A percentile compares a stretch with the other conserved stretches of the same genome.
Evolutionary conservation across 371 early-diverging fungal genomes (phyloP).

Genomic region (Mortierella sp.): DNA sequence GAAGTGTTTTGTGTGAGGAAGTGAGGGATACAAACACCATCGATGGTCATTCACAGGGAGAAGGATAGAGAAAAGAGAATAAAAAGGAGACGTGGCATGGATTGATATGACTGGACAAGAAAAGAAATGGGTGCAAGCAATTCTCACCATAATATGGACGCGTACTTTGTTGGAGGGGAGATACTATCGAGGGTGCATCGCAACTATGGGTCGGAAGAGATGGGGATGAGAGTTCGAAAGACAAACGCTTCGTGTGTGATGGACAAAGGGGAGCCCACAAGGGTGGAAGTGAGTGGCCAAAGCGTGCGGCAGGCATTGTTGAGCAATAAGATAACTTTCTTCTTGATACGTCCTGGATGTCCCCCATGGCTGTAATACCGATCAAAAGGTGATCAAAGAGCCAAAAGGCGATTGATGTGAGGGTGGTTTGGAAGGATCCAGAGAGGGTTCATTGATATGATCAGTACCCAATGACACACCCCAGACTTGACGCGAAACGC

Average conservation of each 20-base stretch:
- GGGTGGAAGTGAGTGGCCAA: neutral
- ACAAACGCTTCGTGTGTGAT: neutral
- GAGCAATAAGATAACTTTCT: neutral
- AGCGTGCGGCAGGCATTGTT: neutral
- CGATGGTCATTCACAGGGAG: neutral
- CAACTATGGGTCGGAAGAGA: neutral
- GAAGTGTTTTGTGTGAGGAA: neutral
- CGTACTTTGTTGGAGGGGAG: neutral
- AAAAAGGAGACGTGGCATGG: constrained; percentile 4
- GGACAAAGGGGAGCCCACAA: neutral
- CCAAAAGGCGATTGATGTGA: no score
- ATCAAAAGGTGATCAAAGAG: no score
- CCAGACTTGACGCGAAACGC: no score
- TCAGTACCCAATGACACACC: no score
- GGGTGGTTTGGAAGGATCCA: no score
- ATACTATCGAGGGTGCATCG: neutral
- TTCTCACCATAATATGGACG: neutral
- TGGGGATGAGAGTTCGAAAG: neutral
- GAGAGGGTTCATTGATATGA: no score
- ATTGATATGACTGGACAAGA: neutral
- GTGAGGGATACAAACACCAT: neutral
- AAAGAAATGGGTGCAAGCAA: neutral
- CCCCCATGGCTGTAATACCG: neutral
- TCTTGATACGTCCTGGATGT: neutral
- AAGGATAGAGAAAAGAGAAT: neutral